These are phyloP conservation scores for Fusarium nisikadoi DNA, from an alignment of 2,329 filamentous ascomycete species.

Conservation along the genomic window DNA sequence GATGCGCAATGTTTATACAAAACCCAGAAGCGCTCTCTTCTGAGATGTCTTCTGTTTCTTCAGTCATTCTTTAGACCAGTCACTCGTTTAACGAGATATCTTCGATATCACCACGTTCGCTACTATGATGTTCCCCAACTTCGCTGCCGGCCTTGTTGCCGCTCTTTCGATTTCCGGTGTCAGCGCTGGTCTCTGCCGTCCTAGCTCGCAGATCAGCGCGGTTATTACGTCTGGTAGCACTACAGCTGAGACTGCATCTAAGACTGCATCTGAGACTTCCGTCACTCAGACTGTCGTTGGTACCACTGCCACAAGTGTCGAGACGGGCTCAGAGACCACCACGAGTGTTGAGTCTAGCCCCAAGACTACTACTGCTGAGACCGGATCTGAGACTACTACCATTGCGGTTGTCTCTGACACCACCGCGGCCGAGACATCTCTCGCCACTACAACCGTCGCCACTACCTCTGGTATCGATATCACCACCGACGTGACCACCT, in stretches of 20 bases:
- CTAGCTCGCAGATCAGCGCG: background rate
- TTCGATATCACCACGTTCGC: background rate
- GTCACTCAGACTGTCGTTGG: background rate
- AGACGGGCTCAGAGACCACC: background rate
- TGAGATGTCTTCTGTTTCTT: background rate
- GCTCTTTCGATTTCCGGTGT: background rate
- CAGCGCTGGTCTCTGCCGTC: conserved; percentile 7
- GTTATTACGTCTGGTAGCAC: background rate
- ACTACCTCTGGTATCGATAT: background rate
- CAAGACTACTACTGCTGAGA: background rate
- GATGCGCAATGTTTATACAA: background rate
- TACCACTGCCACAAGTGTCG: background rate
- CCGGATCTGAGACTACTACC: background rate
- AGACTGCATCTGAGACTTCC: background rate
- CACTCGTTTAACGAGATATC: conserved; percentile 7
- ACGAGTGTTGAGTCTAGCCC: background rate
- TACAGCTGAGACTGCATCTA: background rate
- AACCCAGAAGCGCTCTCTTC: background rate
- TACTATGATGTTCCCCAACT: conserved; percentile 3
- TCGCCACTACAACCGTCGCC: background rate
- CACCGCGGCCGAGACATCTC: background rate
- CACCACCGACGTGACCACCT: conserved; percentile 1
- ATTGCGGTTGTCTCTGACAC: background rate
- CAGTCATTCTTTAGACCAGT: background rate
- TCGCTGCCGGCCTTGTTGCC: background rate